phyloP scores from a whole-genome alignment of 306 rosid species.

The Vigna mungo region DNA sequence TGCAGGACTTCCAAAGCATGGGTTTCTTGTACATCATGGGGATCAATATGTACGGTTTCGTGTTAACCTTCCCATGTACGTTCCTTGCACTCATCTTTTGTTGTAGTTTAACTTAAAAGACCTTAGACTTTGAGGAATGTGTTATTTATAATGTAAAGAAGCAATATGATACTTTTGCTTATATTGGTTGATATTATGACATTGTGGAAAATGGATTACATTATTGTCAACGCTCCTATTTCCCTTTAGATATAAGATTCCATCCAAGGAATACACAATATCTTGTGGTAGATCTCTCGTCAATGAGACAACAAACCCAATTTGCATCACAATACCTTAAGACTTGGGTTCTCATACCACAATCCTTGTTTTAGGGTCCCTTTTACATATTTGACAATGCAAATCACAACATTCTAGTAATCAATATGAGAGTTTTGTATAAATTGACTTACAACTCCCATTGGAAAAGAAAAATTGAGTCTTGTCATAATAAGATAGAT shows the following conservation, averaged over 20 bases:
- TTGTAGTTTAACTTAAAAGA: slow-evolving; percentile 5
- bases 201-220: slow-evolving; percentile 20
- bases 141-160: slow-evolving; percentile 33
- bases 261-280: no score
- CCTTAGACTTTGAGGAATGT: slow-evolving; percentile 20
- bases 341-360: no score
- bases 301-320: no score
- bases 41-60: slow-evolving; percentile 90
- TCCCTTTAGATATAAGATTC: background rate
- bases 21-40: slow-evolving; percentile 74
- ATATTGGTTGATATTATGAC: slow-evolving; percentile 28
- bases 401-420: no score
- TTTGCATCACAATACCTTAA: no score
- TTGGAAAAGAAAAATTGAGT: no score
- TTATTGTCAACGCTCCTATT: background rate
- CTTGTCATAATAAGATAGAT: no score
- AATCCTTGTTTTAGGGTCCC: no score
- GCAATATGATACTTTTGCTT: slow-evolving; percentile 14
- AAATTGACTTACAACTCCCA: no score
- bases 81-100: background rate
- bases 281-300: no score
- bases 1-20: slow-evolving; percentile 77
- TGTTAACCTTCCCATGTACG: slow-evolving; percentile 80
- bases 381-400: no score
- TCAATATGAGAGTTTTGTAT: no score